Evolutionary conservation across 2,329 filamentous ascomycete species (phyloP), one percentile per base, ranked within the genome.

Genomic region (Thelonectria rubi): DNA sequence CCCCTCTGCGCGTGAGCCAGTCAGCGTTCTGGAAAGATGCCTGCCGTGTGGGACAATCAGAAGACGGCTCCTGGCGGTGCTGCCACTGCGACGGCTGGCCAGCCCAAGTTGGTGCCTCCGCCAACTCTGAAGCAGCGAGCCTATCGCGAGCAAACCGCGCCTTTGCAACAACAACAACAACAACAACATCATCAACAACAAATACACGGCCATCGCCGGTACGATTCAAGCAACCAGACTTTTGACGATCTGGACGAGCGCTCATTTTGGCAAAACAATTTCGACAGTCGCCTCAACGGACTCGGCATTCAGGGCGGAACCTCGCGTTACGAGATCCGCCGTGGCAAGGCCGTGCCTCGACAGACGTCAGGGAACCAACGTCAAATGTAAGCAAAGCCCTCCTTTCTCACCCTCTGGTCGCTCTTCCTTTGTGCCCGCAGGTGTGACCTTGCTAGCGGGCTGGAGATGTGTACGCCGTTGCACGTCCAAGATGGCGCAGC

Each of bases 261-360:
- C 51, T 26, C 57, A 9, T 63, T 63, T 56, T 66, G 68, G 53
- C 66, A 72, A 32, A 62, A 58, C 60, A 61, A 71, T n/a, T 67
- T 72, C 51, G 71, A 71, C 47, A 68, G 67, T 55, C 67, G 72
- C 43, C 68, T 75, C 48, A 69, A 73, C 68, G 70, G 69, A 21
- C 70, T 77, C 24, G 70, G 69, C 49, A 69, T 72, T 52, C 66
- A 66, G 55, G 68, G 71, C 66, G 67, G 63, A 32, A 70, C 74
- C 32, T 65, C 66, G 62, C 69, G 65, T 32, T 76, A 72, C 67
- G 74, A 75, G 55, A 69, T 76, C 46, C 71, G 72, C 42, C 62
- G 70, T 52, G 75, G 74, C 49, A 77, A 73, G 61, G 69, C 74
- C 17, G 75, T 77, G 52, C 73, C 71, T 40, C 71, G 67, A 43